A percentile compares a stretch with the other conserved stretches of the same genome.
phyloP scores from a whole-genome alignment of 2,329 filamentous ascomycete species.

The Penicillium sp. region DNA sequence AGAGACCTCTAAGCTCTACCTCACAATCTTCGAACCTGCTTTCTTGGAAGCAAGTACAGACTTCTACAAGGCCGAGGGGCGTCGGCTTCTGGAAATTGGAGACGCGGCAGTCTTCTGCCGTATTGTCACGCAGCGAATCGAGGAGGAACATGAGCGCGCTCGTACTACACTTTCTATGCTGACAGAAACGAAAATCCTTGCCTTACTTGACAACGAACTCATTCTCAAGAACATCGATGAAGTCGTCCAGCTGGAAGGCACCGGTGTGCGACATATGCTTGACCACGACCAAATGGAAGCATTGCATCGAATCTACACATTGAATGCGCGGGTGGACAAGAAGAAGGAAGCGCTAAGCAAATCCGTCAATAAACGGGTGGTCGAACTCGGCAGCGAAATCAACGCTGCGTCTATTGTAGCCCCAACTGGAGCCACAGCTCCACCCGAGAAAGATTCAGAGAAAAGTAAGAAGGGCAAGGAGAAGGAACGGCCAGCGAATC shows the following conservation, averaged over 20 bases:
- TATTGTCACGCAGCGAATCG: slow-evolving; percentile 70
- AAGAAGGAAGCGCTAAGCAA: slow-evolving; percentile 70
- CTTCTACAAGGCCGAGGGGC: slow-evolving; percentile 78
- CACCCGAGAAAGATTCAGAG: slow-evolving; percentile 50
- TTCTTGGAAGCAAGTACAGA: slow-evolving; percentile 69
- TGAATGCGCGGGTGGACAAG: slow-evolving; percentile 75
- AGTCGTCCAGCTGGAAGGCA: slow-evolving; percentile 80
- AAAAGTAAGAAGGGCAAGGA: slow-evolving; percentile 50
- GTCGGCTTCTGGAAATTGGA: slow-evolving; percentile 70
- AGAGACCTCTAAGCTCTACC: slow-evolving; percentile 78
- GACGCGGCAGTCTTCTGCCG: slow-evolving; percentile 82
- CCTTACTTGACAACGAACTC: slow-evolving; percentile 77
- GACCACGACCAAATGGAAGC: slow-evolving; percentile 82
- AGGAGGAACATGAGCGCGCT: slow-evolving; percentile 81
- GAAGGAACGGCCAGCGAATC: slow-evolving; percentile 62
- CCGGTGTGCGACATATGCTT: slow-evolving; percentile 84
- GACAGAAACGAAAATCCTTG: slow-evolving; percentile 71
- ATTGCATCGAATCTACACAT: slow-evolving; percentile 74
- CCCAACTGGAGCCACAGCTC: slow-evolving; percentile 51
- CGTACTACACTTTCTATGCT: slow-evolving; percentile 74
- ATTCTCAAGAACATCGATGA: slow-evolving; percentile 76
- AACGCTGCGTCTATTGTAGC: slow-evolving; percentile 64
- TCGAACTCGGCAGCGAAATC: slow-evolving; percentile 79
- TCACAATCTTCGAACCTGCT: slow-evolving; percentile 76
- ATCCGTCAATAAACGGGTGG: slow-evolving; percentile 71